These are phyloP conservation scores for Aspergillus indologenus DNA, from an alignment of 495 filamentous ascomycete genomes.

Conservation along the genomic window DNA sequence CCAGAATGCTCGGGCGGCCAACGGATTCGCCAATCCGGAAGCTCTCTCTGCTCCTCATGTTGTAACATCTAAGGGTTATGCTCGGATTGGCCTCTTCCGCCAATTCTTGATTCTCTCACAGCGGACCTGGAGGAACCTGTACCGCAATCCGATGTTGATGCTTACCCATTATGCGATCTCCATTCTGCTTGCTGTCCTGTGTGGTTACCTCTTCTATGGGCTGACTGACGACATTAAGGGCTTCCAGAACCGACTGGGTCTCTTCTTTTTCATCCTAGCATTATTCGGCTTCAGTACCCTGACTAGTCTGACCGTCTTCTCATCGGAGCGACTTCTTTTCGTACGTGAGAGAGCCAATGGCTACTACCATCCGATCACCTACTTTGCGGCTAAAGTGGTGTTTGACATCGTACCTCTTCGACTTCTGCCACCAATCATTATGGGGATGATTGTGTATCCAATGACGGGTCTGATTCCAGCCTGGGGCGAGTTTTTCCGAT, in stretches of 20 bases:
- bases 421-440: conserved; percentile 91
- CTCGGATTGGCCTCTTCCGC: conserved; percentile 68
- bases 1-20: conserved; percentile 56
- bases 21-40: conserved; percentile 65
- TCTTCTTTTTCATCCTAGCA: conserved; percentile 97
- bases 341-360: conserved; percentile 94
- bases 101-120: conserved; percentile 88
- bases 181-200: conserved; percentile 89
- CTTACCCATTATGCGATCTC: conserved; percentile 99
- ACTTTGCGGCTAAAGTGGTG: conserved; percentile 88
- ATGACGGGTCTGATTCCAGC: conserved; percentile 94
- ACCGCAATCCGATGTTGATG: conserved; percentile 98
- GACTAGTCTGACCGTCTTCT: conserved; percentile 91
- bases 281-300: conserved; percentile 96
- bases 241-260: conserved; percentile 96
- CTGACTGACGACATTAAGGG: conserved; percentile 92
- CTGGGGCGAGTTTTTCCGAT: conserved; percentile 81
- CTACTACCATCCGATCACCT: conserved; percentile 96
- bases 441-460: conserved; percentile 95
- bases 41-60: conserved; percentile 43
- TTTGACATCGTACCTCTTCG: conserved; percentile 94
- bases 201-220: conserved; percentile 94
- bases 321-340: conserved; percentile 86
- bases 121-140: conserved; percentile 95
- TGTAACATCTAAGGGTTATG: conserved; percentile 67